A percentile compares a stretch with the other conserved stretches of the same genome.
Evolutionary conservation across 371 early-diverging fungal genomes (phyloP).

Genomic region (Mortierella polycephala): DNA sequence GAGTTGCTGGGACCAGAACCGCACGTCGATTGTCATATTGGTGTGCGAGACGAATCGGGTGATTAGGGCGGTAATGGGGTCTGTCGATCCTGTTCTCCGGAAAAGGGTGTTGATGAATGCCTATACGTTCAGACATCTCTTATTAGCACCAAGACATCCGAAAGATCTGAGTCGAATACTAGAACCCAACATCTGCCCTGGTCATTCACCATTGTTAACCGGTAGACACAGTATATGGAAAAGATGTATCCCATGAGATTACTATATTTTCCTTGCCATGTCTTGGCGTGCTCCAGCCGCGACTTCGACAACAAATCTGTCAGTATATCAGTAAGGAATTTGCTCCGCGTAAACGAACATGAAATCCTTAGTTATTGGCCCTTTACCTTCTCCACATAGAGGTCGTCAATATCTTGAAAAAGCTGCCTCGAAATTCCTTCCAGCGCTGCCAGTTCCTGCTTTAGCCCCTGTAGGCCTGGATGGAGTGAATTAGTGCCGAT

Average conservation of each 20-base stretch:
- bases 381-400: constrained; percentile 66
- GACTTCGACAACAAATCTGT: constrained; percentile 52
- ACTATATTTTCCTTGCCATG: constrained; percentile 81
- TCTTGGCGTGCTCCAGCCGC: constrained; percentile 71
- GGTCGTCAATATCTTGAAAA: constrained; percentile 69
- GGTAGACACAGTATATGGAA: constrained; percentile 90
- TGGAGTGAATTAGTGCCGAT: background rate
- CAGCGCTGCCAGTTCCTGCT: constrained; percentile 69
- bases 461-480: constrained; percentile 52
- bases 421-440: constrained; percentile 71
- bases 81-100: constrained; percentile 77
- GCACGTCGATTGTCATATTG: constrained; percentile 75
- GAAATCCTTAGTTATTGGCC: background rate
- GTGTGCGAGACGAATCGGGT: constrained; percentile 75
- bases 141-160: no score
- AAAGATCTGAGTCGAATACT: background rate
- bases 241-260: constrained; percentile 84
- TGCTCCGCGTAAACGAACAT: background rate
- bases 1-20: constrained; percentile 91
- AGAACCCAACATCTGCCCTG: background rate
- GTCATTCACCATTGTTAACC: constrained; percentile 74
- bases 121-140: constrained; percentile 42
- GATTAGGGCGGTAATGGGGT: constrained; percentile 87
- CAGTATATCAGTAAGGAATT: background rate
- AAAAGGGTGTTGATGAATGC: constrained; percentile 83